Conservation (phyloP, 345 rosid species). For the Ailanthus altissimus region DNA sequence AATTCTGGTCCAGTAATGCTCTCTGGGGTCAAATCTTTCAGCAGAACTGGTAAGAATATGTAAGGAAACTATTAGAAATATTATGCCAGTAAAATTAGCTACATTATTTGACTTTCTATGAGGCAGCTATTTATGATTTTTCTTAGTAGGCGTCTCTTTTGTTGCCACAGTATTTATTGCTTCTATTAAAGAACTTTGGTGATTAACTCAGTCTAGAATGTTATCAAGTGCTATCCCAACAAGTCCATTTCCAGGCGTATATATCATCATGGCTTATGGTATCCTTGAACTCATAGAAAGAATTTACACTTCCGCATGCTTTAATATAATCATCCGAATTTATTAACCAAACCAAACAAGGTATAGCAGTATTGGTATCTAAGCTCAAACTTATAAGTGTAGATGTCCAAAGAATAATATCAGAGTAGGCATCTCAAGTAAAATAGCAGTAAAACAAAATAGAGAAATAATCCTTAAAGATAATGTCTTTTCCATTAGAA, state of each 20-base stretch:
- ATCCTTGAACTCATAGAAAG: not conserved
- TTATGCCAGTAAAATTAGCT: not conserved
- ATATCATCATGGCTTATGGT: not conserved
- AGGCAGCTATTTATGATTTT: not conserved
- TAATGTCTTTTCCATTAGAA: not conserved
- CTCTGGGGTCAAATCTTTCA: conserved; percentile 86
- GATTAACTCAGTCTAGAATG: not conserved
- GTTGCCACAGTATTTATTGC: not conserved
- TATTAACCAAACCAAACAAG: not conserved
- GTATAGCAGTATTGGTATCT: too few relatives aligned
- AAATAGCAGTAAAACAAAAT: not conserved
- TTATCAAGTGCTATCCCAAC: not conserved
- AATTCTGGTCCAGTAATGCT: conserved; percentile 66
- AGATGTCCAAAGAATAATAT: not conserved
- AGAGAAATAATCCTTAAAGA: not conserved
- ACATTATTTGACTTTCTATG: not conserved
- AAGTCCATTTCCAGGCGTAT: not conserved
- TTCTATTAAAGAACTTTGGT: not conserved
- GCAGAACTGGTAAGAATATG: conserved; percentile 47
- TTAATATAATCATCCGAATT: not conserved
- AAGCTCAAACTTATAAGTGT: not conserved
- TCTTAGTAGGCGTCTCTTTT: not conserved
- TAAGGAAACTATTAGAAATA: not conserved
- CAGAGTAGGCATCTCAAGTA: not conserved
- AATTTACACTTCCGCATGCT: not conserved